Conservation (phyloP, 495 filamentous ascomycete genomes). For the Penicillium waksmanii region DNA sequence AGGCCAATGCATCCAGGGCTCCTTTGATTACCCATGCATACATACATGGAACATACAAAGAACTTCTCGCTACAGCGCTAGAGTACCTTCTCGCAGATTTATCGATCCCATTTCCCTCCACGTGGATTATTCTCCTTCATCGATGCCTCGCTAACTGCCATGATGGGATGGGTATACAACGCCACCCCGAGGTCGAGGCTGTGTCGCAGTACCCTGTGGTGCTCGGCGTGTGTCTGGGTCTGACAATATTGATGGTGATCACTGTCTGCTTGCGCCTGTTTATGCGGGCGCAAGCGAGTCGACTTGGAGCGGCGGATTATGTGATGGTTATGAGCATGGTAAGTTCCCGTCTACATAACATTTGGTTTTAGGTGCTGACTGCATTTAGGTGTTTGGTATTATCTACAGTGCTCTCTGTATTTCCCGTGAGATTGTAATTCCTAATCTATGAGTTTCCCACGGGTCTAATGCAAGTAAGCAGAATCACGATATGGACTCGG, state of each 20-base stretch:
- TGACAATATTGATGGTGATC: conserved; percentile 43
- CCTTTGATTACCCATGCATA: not conserved
- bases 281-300: conserved; percentile 38
- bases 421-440: conserved; percentile 38
- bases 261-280: conserved; percentile 42
- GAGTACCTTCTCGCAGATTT: conserved; percentile 1
- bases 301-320: conserved; percentile 50
- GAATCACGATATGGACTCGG: conserved; percentile 58
- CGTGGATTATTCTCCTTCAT: conserved; percentile 2
- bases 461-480: conserved; percentile 19
- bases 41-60: not conserved
- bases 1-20: not conserved
- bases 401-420: conserved; percentile 55
- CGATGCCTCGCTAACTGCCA: conserved; percentile 11
- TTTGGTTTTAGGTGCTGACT: conserved; percentile 3
- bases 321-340: conserved; percentile 51
- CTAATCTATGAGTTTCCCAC: conserved; percentile 3
- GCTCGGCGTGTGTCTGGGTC: conserved; percentile 46
- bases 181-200: conserved; percentile 43
- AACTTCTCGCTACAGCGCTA: not conserved
- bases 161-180: conserved; percentile 51
- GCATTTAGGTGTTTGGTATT: conserved; percentile 45
- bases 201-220: conserved; percentile 47
- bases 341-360: conserved; percentile 7
- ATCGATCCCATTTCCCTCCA: not conserved